phyloP scores from a whole-genome alignment of 495 filamentous ascomycete species.

The Tuber borchii region DNA sequence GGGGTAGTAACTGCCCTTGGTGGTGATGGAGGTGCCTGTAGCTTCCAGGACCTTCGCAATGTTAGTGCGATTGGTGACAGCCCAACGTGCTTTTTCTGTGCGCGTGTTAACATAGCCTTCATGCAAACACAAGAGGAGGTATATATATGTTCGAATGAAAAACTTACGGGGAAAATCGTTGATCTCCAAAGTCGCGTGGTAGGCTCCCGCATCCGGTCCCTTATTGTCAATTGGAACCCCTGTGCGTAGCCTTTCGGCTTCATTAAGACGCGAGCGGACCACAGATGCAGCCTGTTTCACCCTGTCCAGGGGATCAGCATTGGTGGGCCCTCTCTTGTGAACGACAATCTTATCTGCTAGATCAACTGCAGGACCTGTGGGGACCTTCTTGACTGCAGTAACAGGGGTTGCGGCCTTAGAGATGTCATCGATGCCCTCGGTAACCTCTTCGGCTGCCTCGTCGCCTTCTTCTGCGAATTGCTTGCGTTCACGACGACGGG shows the following conservation, averaged over 20 bases:
- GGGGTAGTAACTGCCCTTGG: constrained; percentile 85
- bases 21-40: constrained; percentile 93
- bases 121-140: not conserved
- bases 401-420: constrained; percentile 51
- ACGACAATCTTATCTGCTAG: constrained; percentile 72
- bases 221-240: constrained; percentile 98
- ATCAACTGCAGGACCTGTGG: constrained; percentile 27
- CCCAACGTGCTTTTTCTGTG: constrained; percentile 90
- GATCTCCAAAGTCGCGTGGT: constrained; percentile 96
- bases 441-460: constrained; percentile 72
- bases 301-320: constrained; percentile 68
- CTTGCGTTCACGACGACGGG: constrained; percentile 75
- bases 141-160: not conserved
- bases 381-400: constrained; percentile 45
- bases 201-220: constrained; percentile 91
- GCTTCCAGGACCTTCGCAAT: constrained; percentile 96
- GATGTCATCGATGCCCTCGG: constrained; percentile 50
- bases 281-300: constrained; percentile 76
- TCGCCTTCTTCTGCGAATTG: constrained; percentile 86
- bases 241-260: constrained; percentile 74
- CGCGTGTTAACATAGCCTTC: constrained; percentile 32
- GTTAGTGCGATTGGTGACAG: constrained; percentile 96
- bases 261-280: constrained; percentile 79
- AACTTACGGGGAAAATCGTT: constrained; percentile 91
- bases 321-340: constrained; percentile 52